Evolutionary conservation across 164 flowering plant genomes (phyloP).

Genomic region (Annona cherimola): DNA sequence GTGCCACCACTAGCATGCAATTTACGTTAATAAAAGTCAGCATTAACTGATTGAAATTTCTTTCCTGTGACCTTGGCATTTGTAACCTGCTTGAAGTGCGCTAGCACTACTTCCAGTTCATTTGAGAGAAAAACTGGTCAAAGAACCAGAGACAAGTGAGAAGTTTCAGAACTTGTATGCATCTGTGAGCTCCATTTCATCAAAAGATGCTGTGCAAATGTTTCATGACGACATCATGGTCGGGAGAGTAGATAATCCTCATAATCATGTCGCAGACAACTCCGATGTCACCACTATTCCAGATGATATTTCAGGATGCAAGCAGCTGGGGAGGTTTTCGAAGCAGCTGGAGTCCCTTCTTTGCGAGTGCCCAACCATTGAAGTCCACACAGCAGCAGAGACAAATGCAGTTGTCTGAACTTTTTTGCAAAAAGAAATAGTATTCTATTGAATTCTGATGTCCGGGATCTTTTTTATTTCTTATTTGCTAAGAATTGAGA

Average conservation of each 20-base stretch:
- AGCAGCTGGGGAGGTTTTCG: constrained; percentile 29
- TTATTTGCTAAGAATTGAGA: too few relatives aligned
- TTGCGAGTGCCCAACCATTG: constrained; percentile 35
- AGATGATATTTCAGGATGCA: constrained; percentile 21
- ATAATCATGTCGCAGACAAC: constrained; percentile 11
- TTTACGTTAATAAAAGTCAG: not conserved
- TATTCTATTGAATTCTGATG: too few relatives aligned
- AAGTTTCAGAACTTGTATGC: constrained; percentile 43
- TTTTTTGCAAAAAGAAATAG: not conserved
- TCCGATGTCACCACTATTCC: not conserved
- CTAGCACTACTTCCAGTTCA: constrained; percentile 56
- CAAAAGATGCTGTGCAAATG: constrained; percentile 45
- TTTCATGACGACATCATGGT: constrained; percentile 36
- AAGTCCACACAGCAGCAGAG: constrained; percentile 21
- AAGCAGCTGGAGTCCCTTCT: constrained; percentile 36
- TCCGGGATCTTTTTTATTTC: too few relatives aligned
- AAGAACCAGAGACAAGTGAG: constrained; percentile 34
- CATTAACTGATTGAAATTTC: constrained; percentile 1
- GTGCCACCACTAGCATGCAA: not conserved
- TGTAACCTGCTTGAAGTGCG: constrained; percentile 33
- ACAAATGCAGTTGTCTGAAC: constrained; percentile 8
- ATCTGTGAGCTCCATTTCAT: constrained; percentile 45
- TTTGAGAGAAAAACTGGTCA: constrained; percentile 48
- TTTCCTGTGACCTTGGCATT: not conserved
- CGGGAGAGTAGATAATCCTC: constrained; percentile 20